Evolutionary conservation across 2,329 filamentous ascomycete species (phyloP), one percentile per base, ranked within the genome.

Genomic region (Pseudohalonectria lignicola): DNA sequence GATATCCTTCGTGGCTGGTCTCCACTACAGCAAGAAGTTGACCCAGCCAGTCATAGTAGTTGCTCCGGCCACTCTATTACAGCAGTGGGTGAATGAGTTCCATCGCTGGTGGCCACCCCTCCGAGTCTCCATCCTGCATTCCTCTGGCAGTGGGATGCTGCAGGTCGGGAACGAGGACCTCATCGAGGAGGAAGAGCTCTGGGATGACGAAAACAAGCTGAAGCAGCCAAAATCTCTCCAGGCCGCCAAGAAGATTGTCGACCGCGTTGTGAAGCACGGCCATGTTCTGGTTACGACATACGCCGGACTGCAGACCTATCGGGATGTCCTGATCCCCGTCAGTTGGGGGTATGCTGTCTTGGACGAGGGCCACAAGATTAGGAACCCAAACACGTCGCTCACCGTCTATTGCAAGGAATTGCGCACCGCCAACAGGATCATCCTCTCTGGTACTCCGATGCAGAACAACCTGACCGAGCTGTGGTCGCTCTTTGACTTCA

Each of bases 71-170:
- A 98, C 92, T 0, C 82, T 98, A 18, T 80, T 98, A 63, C 83
- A 86, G 43, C 92, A 98, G 56, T 98, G 92, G 92, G 92, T 95
- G 11, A 94, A 93, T 46, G 92, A 98, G 53, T 96, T 98, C 49
- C 93, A 98, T 60, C 79, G 82, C 11, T 98, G 93, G 93, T 98
- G 93, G 93, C 92, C 92, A n/a, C 82, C 92, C n/a, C 67, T 98
- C 23, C 76, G 93, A 31, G 92, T 98, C 5, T 94, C 88, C 0
- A 96, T 98, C 44, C 59, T 98, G 35, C 92, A 98, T 55, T 86
- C 86, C 1, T 95, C 92, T 4, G 92, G 92, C 3, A 96, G 87
- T 55, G 93, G 92, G 15, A 96, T 98, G 90, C 65, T 95, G 38
- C 87, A 94, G 46, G 67, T 93, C 18, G 68, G 66, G 25, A 68